Evolutionary conservation across 2,329 filamentous ascomycete genomes (phyloP).

Genomic region (Botrytis byssoidea): DNA sequence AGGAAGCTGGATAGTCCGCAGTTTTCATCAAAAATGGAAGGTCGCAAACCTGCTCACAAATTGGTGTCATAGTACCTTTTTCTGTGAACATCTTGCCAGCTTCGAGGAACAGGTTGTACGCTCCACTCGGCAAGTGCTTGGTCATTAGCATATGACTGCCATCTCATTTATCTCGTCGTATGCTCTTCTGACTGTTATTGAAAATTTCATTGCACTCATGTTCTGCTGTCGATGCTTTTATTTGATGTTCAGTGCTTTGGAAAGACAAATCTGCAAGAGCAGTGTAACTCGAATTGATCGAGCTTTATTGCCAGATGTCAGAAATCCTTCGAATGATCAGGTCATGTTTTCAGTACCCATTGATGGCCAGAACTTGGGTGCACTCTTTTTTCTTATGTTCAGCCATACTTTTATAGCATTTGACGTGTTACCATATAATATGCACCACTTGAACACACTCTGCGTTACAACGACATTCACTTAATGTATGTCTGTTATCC

Average conservation of each 20-base stretch:
- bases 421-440: neutral
- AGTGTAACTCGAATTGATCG: neutral
- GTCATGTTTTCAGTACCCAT: neutral
- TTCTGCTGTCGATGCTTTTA: neutral
- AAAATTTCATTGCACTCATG: neutral
- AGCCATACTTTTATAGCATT: neutral
- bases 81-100: neutral
- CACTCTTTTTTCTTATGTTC: neutral
- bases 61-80: no score
- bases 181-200: neutral
- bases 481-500: neutral
- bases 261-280: neutral
- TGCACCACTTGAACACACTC: neutral
- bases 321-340: neutral
- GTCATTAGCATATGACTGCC: neutral
- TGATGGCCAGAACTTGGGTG: neutral
- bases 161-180: neutral
- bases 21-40: neutral
- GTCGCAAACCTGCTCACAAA: neutral
- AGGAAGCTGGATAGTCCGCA: neutral
- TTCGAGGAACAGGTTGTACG: neutral
- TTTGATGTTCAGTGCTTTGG: neutral
- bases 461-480: neutral
- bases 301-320: neutral
- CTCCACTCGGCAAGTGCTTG: neutral